A percentile compares a stretch with the other conserved stretches of the same genome.
Evolutionary conservation across 2,329 filamentous ascomycete species (phyloP).

Genomic region (Phyllosticta ampelicida): DNA sequence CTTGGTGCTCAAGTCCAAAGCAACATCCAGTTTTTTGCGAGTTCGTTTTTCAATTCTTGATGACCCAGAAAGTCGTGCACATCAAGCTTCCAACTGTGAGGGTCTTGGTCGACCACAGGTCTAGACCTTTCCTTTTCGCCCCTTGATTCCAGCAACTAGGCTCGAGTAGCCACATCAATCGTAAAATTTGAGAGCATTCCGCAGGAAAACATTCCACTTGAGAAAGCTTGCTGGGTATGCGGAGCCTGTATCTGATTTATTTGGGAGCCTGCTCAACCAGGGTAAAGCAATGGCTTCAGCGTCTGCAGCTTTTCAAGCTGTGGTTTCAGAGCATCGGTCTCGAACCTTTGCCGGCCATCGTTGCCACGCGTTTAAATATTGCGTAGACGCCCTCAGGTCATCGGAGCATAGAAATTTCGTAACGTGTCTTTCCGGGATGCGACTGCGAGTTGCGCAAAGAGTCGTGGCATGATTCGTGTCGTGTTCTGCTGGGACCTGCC

Average conservation of each 20-base stretch:
- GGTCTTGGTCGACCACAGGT: not conserved
- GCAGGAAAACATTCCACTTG: too few relatives aligned
- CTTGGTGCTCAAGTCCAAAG: not conserved
- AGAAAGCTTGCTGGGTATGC: too few relatives aligned
- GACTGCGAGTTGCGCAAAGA: not conserved
- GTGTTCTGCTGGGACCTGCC: not conserved
- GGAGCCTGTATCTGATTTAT: too few relatives aligned
- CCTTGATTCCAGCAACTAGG: not conserved
- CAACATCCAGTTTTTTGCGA: not conserved
- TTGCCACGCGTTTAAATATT: too few relatives aligned
- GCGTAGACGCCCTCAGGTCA: not conserved
- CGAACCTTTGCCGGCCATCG: too few relatives aligned
- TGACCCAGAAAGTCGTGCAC: not conserved
- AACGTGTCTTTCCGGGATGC: not conserved
- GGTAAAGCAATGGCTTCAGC: too few relatives aligned
- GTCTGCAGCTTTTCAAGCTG: too few relatives aligned
- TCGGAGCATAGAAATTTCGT: not conserved
- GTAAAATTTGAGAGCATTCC: too few relatives aligned
- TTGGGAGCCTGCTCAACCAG: too few relatives aligned
- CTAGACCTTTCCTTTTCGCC: not conserved
- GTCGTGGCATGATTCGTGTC: not conserved
- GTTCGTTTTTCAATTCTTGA: not conserved
- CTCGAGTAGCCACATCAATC: too few relatives aligned
- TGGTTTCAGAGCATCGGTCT: too few relatives aligned
- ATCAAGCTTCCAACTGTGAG: not conserved